A percentile compares a stretch with the other conserved stretches of the same genome.
Conservation (phyloP, 257 asterid species). For the Rhazya stricta region DNA sequence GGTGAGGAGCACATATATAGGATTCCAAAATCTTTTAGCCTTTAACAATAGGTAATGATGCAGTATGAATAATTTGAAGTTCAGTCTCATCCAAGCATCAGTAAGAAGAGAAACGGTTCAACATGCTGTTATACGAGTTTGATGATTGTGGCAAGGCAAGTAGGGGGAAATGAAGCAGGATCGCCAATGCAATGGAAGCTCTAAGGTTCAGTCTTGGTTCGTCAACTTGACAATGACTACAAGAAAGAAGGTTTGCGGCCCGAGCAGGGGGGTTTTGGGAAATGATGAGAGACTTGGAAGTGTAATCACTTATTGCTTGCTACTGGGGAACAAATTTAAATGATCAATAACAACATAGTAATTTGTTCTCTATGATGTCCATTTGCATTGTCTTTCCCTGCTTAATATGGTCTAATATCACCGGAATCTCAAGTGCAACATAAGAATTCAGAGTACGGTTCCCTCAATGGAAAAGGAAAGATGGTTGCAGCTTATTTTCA, state of each 20-base stretch:
- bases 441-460: neutral
- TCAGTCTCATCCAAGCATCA: too few species aligned
- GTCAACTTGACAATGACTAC: neutral
- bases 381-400: neutral
- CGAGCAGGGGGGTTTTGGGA: neutral
- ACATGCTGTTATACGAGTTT: neutral
- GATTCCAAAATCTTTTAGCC: slow-evolving; percentile 29
- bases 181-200: neutral
- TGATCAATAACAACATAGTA: neutral
- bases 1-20: slow-evolving; percentile 70
- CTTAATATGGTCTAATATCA: neutral
- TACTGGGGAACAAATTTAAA: neutral
- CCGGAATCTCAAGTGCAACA: too few species aligned
- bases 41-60: neutral
- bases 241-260: too few species aligned
- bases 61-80: neutral
- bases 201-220: neutral
- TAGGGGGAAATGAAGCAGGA: neutral
- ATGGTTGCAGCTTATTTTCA: slow-evolving; percentile 2
- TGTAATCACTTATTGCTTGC: neutral
- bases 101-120: neutral
- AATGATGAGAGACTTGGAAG: neutral
- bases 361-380: neutral
- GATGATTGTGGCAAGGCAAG: neutral
- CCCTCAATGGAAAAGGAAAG: neutral